These are phyloP conservation scores for Blastobotrys malaysiensis DNA, from an alignment of 1,139 yeast genomes.

Conservation along the genomic window DNA sequence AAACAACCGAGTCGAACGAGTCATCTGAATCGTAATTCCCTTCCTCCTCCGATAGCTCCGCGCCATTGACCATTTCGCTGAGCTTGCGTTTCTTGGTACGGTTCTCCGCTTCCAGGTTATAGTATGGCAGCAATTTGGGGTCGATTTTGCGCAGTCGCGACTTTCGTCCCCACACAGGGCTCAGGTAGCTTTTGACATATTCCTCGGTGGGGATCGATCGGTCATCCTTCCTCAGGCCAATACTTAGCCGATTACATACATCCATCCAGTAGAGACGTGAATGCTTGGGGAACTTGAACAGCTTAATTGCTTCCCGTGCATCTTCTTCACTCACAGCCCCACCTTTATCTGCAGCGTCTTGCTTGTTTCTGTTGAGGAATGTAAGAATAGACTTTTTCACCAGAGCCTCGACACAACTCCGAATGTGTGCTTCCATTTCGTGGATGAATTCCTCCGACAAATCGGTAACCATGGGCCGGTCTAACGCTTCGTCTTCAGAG, in stretches of 20 bases:
- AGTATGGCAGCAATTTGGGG: background rate
- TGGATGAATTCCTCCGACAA: background rate
- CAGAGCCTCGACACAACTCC: background rate
- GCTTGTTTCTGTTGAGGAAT: background rate
- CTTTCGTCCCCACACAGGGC: background rate
- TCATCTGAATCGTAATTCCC: background rate
- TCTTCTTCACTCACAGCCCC: background rate
- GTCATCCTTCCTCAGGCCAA: conserved; percentile 4
- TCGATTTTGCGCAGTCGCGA: background rate
- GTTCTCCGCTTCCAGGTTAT: background rate
- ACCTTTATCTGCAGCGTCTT: background rate
- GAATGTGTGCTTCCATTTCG: background rate
- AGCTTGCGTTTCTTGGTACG: background rate
- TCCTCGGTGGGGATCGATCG: background rate
- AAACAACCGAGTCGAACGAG: background rate
- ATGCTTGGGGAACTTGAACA: background rate
- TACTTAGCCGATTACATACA: background rate
- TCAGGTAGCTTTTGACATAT: background rate
- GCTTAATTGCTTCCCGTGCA: background rate
- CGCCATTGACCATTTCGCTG: background rate
- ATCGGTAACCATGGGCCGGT: conserved; percentile 3
- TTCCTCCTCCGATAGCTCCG: background rate
- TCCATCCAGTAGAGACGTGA: conserved; percentile 2
- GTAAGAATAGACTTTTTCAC: conserved; percentile 1
- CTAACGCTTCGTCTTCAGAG: background rate